A percentile compares a stretch with the other conserved stretches of the same genome.
Conservation (phyloP, 2,329 filamentous ascomycete genomes). For the Aspergillus sp. region DNA sequence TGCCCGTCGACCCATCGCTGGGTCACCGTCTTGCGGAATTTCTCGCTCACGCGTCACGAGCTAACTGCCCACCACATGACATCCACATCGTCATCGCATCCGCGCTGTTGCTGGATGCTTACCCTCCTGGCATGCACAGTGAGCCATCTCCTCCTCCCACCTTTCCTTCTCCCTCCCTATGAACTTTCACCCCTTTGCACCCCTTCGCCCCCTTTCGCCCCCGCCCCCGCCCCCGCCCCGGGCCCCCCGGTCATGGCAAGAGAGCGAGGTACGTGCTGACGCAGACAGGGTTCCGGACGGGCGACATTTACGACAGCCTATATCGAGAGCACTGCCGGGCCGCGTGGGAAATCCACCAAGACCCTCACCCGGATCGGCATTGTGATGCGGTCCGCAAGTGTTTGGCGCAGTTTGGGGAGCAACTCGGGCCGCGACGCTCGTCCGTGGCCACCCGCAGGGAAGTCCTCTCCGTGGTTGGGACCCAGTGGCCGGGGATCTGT, state of each 20-base stretch:
- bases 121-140: constrained; percentile 17
- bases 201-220: no score
- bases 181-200: background rate
- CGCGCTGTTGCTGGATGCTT: constrained; percentile 22
- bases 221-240: no score
- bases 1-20: constrained; percentile 2
- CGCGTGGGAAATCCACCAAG: background rate
- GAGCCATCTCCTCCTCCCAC: background rate
- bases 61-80: background rate
- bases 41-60: background rate
- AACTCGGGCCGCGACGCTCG: background rate
- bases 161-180: background rate
- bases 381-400: background rate
- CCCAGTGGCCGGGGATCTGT: background rate
- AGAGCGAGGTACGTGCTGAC: background rate
- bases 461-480: background rate
- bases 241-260: background rate
- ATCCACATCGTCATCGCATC: constrained; percentile 13
- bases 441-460: background rate
- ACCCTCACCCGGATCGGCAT: background rate
- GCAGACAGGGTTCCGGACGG: background rate
- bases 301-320: background rate
- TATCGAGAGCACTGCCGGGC: background rate
- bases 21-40: background rate
- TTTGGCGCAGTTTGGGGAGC: background rate